Percentiles rank a stretch among this genome's conserved stretches.
phyloP scores from a whole-genome alignment of 345 rosid species.

The Salix viminalis region DNA sequence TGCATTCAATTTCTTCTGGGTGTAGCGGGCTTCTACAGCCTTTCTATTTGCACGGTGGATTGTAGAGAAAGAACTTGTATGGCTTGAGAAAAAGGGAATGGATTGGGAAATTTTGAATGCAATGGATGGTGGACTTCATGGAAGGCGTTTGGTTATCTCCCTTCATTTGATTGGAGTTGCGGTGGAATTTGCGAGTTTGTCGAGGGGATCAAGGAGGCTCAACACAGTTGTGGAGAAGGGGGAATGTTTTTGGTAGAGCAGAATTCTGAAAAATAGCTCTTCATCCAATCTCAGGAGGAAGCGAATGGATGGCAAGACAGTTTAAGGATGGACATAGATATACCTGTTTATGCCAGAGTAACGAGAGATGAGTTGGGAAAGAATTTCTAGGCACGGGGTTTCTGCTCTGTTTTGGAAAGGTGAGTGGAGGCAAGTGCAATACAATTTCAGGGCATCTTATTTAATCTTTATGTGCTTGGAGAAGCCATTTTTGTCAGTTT shows the following conservation, averaged over 20 bases:
- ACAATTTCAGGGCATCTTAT: conserved; percentile 11
- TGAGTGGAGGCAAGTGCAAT: conserved; percentile 2
- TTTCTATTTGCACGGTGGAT: background rate
- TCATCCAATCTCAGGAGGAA: conserved; percentile 40
- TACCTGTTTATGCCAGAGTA: conserved; percentile 7
- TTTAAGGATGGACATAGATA: conserved; percentile 9
- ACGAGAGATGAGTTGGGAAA: conserved; percentile 4
- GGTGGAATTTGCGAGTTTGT: conserved; percentile 85
- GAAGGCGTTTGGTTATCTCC: background rate
- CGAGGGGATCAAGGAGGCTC: conserved; percentile 84
- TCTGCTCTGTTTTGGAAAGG: conserved; percentile 25
- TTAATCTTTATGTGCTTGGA: conserved; percentile 30
- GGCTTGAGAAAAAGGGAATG: background rate
- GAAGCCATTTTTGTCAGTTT: conserved; percentile 29
- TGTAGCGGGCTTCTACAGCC: background rate
- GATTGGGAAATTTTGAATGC: background rate
- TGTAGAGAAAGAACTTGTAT: background rate
- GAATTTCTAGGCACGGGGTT: conserved; percentile 18
- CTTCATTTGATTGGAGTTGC: conserved; percentile 90
- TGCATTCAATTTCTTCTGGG: background rate
- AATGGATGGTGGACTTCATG: background rate
- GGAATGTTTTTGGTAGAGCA: conserved; percentile 64
- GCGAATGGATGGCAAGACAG: background rate
- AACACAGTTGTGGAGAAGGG: conserved; percentile 90
- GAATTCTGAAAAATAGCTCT: conserved; percentile 35